These are phyloP conservation scores for Dictyostelium capitatum DNA, from an alignment of 78 protist species.

Conservation along the genomic window DNA sequence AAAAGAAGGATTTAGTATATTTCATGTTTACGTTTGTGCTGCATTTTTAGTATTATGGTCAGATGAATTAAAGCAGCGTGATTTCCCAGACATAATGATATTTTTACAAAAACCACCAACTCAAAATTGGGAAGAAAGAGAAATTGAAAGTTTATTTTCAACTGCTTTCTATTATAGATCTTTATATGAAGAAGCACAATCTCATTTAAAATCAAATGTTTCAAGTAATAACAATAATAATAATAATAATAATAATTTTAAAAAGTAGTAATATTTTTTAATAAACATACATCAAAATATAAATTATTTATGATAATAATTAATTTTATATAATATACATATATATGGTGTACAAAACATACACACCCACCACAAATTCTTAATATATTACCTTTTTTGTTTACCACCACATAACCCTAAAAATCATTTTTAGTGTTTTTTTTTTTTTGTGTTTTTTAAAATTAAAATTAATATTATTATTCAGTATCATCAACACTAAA, in stretches of 20 bases:
- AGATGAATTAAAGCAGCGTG: conserved; percentile 58
- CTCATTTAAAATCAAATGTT: conserved; percentile 59
- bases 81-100: conserved; percentile 90
- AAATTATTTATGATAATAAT: not conserved
- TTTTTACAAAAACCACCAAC: conserved; percentile 95
- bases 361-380: too few species aligned
- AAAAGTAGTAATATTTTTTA: conserved; percentile 1
- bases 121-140: conserved; percentile 87
- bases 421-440: too few species aligned
- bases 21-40: conserved; percentile 98
- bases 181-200: conserved; percentile 63
- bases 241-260: conserved; percentile 22
- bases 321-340: not conserved
- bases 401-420: too few species aligned
- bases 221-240: not conserved
- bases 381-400: too few species aligned
- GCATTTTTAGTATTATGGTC: conserved; percentile 92
- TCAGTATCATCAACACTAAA: too few species aligned
- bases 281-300: not conserved
- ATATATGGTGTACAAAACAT: too few species aligned
- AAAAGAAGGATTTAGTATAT: conserved; percentile 44
- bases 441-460: too few species aligned
- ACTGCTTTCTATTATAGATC: conserved; percentile 63
- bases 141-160: conserved; percentile 89
- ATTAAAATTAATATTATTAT: too few species aligned